These are phyloP conservation scores for Vaccinium corymbosum DNA, from an alignment of 148 eudicot genomes.

Conservation along the genomic window DNA sequence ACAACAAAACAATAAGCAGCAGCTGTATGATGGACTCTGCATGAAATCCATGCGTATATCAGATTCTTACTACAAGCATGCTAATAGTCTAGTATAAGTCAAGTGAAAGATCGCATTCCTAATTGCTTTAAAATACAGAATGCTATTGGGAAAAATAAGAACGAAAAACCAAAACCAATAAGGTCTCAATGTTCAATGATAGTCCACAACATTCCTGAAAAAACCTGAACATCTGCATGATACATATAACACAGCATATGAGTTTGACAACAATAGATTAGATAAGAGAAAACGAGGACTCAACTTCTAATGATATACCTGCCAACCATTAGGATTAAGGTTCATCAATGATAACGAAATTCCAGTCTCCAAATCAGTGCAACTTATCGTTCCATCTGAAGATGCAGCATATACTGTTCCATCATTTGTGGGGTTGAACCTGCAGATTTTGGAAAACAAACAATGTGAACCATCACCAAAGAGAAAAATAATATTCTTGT, in stretches of 20 bases:
- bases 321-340: constrained; percentile 96
- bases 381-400: constrained; percentile 91
- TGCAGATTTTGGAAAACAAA: constrained; percentile 22
- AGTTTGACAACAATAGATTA: neutral
- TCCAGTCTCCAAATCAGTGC: constrained; percentile 94
- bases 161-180: neutral
- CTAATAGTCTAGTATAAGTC: neutral
- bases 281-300: neutral
- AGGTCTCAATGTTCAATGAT: neutral
- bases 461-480: constrained; percentile 7
- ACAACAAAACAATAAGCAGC: neutral
- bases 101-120: neutral
- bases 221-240: neutral
- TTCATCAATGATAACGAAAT: constrained; percentile 66
- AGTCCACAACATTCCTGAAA: neutral
- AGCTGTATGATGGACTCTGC: neutral
- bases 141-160: neutral
- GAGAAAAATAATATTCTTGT: neutral
- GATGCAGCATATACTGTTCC: constrained; percentile 82
- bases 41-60: neutral
- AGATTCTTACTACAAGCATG: neutral
- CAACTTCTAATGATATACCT: constrained; percentile 38
- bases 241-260: neutral
- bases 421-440: constrained; percentile 73
- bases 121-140: neutral